Evolutionary conservation across 257 asterid species (phyloP).

Genomic region (Orobanche coerulescens): DNA sequence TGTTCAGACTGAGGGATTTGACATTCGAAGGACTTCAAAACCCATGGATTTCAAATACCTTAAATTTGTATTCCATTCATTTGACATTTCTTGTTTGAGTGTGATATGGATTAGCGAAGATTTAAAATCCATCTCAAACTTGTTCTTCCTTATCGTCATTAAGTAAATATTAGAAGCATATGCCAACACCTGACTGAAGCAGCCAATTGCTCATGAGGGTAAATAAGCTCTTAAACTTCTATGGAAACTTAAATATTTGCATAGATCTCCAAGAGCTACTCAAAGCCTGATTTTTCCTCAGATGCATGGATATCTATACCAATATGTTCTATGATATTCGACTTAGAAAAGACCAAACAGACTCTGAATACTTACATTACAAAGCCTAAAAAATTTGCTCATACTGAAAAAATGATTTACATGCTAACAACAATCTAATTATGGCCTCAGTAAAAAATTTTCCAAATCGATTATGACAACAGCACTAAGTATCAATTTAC

Average conservation of each 20-base stretch:
- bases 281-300: neutral
- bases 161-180: too few relatives aligned
- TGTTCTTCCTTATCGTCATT: too few relatives aligned
- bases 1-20: too few relatives aligned
- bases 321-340: neutral
- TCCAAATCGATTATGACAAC: neutral
- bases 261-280: slow-evolving; percentile 2
- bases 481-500: neutral
- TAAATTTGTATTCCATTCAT: too few relatives aligned
- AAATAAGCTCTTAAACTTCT: neutral
- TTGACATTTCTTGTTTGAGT: too few relatives aligned
- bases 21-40: too few relatives aligned
- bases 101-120: too few relatives aligned
- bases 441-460: neutral
- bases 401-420: neutral
- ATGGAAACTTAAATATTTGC: neutral
- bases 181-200: neutral
- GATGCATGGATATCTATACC: neutral
- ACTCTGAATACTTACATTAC: neutral
- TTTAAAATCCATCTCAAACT: too few relatives aligned
- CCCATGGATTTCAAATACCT: too few relatives aligned
- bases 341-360: neutral
- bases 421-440: neutral
- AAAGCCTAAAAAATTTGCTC: neutral
- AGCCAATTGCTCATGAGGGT: slow-evolving; percentile 5